Base-by-base conservation (phyloP, 768 basidiomycete genomes). In the Daedaleopsis nitida region DNA sequence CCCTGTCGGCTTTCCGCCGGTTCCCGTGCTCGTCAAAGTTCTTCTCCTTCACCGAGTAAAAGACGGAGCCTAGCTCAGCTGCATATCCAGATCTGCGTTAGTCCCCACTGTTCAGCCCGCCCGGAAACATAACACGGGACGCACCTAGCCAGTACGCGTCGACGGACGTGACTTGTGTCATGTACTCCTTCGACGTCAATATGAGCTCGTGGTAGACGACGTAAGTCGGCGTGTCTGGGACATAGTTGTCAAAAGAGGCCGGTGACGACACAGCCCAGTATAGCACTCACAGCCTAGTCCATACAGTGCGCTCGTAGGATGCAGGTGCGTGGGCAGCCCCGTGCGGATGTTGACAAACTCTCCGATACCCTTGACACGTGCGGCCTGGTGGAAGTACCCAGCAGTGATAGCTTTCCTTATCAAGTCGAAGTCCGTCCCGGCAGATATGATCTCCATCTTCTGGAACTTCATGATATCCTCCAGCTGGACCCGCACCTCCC, bases 381-480 rank as follows among this genome's bases (percentile, higher is more conserved):
- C 96, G 0, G 96, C 95, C 77, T 99, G 97, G 74, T 98, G 97
- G 83, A 99, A 99, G 75, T 98, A 99, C 34, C 96, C 96, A 32
- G 96, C 91, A 39, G 94, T 89, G 66, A 99, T 98, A 2, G 94
- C 94, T 85, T 96, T 98, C 72, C 96, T 76, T 64, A 98, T 81
- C 23, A 96, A 76, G 69, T 99, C 97, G 76, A 94, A 98, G 72
- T 98, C 95, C 0, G 96, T 98, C 8, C 96, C 96, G 42, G 87
- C 89, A 6, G 94, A 94, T 66, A 93, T 84, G 21, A 94, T 75
- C 51, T 91, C 92, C 91, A 98, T 93, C 79, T 98, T 98, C 76
- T 98, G 96, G 74, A 92, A 91, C 70, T 97, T 96, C 95, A 98
- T 98, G 74, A 99, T 98, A 70, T 99, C 97, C 71, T 98, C 96